phyloP scores from a whole-genome alignment of 2,329 filamentous ascomycete genomes.

The Cladophialophora bantiana region DNA sequence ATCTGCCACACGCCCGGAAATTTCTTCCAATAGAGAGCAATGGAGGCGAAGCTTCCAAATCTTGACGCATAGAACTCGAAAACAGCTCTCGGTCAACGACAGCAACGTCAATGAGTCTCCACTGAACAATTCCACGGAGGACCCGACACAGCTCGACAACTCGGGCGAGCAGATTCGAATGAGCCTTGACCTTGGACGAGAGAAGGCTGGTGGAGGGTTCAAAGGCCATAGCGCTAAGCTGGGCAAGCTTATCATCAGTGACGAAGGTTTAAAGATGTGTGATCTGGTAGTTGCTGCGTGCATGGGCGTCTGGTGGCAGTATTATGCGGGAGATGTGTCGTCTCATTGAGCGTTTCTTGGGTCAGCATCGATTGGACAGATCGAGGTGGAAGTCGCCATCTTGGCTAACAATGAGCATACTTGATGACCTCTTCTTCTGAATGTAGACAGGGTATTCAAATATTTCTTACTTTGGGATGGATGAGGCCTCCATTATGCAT shows the following conservation, averaged over 20 bases:
- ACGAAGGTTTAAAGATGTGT: constrained; percentile 93
- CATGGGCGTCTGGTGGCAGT: constrained; percentile 90
- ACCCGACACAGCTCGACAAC: background rate
- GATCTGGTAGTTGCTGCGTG: constrained; percentile 91
- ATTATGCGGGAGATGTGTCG: constrained; percentile 69
- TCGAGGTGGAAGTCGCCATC: background rate
- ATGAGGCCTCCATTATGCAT: background rate
- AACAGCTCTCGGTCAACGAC: constrained; percentile 29
- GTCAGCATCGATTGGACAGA: background rate
- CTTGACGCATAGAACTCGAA: constrained; percentile 34
- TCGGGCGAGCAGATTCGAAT: constrained; percentile 52
- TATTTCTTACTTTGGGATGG: background rate
- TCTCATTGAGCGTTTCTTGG: constrained; percentile 11
- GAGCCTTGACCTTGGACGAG: constrained; percentile 78
- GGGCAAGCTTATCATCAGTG: constrained; percentile 87
- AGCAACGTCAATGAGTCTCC: constrained; percentile 1
- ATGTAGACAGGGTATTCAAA: background rate
- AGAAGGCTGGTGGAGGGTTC: constrained; percentile 85
- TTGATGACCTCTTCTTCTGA: background rate
- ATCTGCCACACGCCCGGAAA: constrained; percentile 2
- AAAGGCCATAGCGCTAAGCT: constrained; percentile 88
- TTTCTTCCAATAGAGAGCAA: constrained; percentile 33
- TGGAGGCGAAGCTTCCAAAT: constrained; percentile 38
- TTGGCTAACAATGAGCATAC: background rate
- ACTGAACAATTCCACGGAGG: background rate